phyloP scores from a whole-genome alignment of 139 green algal species.

The Chlamydomonas sphaeroides region DNA sequence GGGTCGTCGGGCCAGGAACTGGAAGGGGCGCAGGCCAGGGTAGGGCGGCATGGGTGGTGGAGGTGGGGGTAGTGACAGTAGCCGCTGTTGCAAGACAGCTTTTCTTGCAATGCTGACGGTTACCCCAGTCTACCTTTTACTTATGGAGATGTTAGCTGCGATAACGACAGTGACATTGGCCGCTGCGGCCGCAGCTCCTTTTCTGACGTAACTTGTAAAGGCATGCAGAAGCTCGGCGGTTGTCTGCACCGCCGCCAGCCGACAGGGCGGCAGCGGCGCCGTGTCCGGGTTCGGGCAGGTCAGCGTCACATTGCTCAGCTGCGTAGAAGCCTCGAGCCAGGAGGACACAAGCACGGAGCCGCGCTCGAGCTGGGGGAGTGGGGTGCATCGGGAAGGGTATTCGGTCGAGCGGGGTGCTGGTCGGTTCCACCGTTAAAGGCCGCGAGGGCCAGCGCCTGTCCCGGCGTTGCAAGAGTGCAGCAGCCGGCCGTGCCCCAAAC shows the following conservation, averaged over 20 bases:
- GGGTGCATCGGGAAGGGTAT: background rate
- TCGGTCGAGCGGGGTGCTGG: too few relatives aligned
- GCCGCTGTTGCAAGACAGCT: too few relatives aligned
- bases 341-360: background rate
- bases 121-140: background rate
- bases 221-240: constrained; percentile 6
- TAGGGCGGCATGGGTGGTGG: too few relatives aligned
- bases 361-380: background rate
- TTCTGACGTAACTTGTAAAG: background rate
- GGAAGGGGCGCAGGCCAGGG: background rate
- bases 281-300: background rate
- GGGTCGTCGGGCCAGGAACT: background rate
- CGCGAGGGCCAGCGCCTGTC: too few relatives aligned
- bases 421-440: too few relatives aligned
- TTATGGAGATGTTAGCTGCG: constrained; percentile 8
- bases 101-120: background rate
- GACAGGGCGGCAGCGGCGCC: constrained; percentile 7
- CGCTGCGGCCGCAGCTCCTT: too few relatives aligned
- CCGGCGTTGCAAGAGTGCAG: too few relatives aligned
- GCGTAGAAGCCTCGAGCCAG: constrained; percentile 6
- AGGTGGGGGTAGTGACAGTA: too few relatives aligned
- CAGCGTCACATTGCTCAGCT: constrained; percentile 15
- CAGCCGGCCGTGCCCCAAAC: background rate
- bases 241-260: constrained; percentile 4
- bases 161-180: constrained; percentile 8